A percentile compares a stretch with the other conserved stretches of the same genome.
Evolutionary conservation across 768 basidiomycete genomes (phyloP).

Genomic region (Ramaria sp.): DNA sequence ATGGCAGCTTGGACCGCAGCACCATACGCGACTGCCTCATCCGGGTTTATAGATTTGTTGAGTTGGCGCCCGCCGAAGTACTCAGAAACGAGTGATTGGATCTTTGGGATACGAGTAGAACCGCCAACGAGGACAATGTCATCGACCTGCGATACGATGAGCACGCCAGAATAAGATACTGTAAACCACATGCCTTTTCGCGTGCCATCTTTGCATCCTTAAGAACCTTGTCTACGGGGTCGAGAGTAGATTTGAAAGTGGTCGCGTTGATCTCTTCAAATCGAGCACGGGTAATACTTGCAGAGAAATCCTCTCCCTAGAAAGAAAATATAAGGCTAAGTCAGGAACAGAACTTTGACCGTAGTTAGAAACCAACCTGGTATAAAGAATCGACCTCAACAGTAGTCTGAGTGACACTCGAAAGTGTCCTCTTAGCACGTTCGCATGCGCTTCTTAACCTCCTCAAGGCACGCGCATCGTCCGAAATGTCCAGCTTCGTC

Average conservation of each 20-base stretch:
- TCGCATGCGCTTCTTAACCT: slow-evolving; percentile 97
- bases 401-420: slow-evolving; percentile 96
- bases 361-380: slow-evolving; percentile 43
- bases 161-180: slow-evolving; percentile 53
- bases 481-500: slow-evolving; percentile 93
- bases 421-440: slow-evolving; percentile 98
- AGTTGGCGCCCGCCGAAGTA: slow-evolving; percentile 96
- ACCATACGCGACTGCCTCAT: slow-evolving; percentile 99
- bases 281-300: slow-evolving; percentile 97
- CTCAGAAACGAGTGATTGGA: slow-evolving; percentile 95
- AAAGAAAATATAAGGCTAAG: neutral
- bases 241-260: slow-evolving; percentile 94
- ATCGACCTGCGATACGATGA: slow-evolving; percentile 93
- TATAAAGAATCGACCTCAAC: slow-evolving; percentile 98
- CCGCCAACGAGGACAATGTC: slow-evolving; percentile 99
- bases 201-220: slow-evolving; percentile 98
- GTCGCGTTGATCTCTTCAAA: slow-evolving; percentile 98
- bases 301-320: slow-evolving; percentile 94
- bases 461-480: slow-evolving; percentile 92
- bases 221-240: slow-evolving; percentile 97
- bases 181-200: slow-evolving; percentile 43
- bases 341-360: neutral
- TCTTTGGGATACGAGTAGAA: slow-evolving; percentile 99
- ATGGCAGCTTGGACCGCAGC: slow-evolving; percentile 99
- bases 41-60: slow-evolving; percentile 99